Base-by-base conservation (phyloP, 495 filamentous ascomycete genomes). In the Penicillium cosmopolitanum region DNA sequence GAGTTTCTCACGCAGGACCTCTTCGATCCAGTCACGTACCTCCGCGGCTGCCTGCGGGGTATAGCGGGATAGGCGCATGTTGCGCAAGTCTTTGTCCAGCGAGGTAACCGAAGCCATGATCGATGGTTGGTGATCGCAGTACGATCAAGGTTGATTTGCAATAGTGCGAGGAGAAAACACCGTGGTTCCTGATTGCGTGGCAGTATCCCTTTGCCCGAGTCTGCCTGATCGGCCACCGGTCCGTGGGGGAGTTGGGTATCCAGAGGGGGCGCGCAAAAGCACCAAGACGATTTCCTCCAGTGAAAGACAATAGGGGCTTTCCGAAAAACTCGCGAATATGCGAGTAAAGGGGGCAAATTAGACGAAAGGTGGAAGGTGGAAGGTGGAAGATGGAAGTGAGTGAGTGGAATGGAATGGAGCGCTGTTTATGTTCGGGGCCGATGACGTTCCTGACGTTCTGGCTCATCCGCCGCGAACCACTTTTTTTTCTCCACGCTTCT, bases 61-160 rank as follows among this genome's bases (percentile, higher is more conserved):
- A 80, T 97, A 98, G 77, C 94, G 93, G 40, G 90, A 90, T 67
- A 97, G 77, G 73, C 96, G 94, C 79, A 97, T 71, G 71, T 88
- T 93, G 79, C 89, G 90, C 86, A 99, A 82, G 81, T 99, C 96
- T 73, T 92, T 93, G 70, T 99, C 96, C 35, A 99, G 78, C 57
- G 92, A 96, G 47, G 91, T 83, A 9, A 98, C 96, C 38, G 96
- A 97, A 61, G 96, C 93, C 95, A 98, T 98, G 23, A 25, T 72
- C 46, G 57, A 31, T 52, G 13, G 57, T 15, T 12, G 46, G 43
- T 52, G 19, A 48, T 60, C 44, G 57, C 50, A 54, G 18, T 40
- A 36, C 16, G 38, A 50, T 56, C 33, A 18, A 47, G 36, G 35
- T 21, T 28, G 2, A 36, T 23, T 55, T 28, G 21, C 13, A 52